Evolutionary conservation across 1,284 basidiomycete genomes (phyloP).

Genomic region (Ceratobasidium papillatum): DNA sequence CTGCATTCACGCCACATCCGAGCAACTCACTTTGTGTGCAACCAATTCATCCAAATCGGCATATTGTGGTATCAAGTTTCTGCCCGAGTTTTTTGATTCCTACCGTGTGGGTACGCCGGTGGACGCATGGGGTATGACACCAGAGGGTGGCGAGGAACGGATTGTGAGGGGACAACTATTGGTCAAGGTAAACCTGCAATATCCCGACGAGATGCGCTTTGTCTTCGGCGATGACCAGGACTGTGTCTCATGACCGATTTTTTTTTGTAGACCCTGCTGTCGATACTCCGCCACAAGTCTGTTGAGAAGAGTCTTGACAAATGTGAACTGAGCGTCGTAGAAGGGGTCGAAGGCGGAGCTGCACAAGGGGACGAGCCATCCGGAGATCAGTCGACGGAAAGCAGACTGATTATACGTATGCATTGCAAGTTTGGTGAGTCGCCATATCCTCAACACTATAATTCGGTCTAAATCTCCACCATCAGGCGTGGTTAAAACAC

Average conservation of each 20-base stretch:
- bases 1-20: conserved; percentile 67
- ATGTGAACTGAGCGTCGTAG: conserved; percentile 74
- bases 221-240: neutral
- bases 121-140: conserved; percentile 26
- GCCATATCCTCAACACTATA: conserved; percentile 10
- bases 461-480: neutral
- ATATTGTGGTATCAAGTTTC: conserved; percentile 79
- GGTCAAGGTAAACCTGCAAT: conserved; percentile 69
- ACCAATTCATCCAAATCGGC: conserved; percentile 82
- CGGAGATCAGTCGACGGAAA: conserved; percentile 67
- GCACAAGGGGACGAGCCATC: conserved; percentile 59
- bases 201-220: too few relatives aligned
- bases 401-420: conserved; percentile 63
- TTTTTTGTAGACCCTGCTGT: conserved; percentile 65
- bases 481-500: conserved; percentile 79
- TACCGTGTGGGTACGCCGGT: conserved; percentile 58
- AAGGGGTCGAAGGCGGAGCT: conserved; percentile 57
- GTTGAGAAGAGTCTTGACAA: conserved; percentile 77
- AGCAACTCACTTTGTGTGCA: conserved; percentile 68
- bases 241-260: neutral
- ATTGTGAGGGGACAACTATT: conserved; percentile 69
- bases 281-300: conserved; percentile 74
- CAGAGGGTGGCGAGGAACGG: conserved; percentile 28
- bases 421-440: conserved; percentile 79
- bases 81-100: conserved; percentile 70